Conservation (phyloP, 345 rosid genomes). For the Atalantia buxifolia region DNA sequence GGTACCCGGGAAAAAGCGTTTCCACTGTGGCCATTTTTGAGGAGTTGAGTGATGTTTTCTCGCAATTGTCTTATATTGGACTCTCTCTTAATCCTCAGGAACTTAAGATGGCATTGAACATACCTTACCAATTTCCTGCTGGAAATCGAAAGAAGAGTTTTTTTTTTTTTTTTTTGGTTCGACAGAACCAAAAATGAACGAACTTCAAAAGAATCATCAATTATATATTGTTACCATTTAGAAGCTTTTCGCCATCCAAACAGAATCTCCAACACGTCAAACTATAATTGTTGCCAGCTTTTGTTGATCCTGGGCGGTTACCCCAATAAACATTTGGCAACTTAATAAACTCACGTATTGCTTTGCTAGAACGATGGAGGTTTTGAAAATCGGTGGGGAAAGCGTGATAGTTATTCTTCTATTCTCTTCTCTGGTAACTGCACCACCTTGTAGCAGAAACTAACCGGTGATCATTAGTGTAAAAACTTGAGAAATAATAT, state of each 20-base stretch:
- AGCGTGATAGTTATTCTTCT: background rate
- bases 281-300: background rate
- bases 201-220: background rate
- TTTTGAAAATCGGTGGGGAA: background rate
- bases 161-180: background rate
- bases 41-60: constrained; percentile 20
- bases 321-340: background rate
- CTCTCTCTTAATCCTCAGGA: constrained; percentile 17
- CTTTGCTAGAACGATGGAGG: background rate
- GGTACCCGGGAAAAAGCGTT: constrained; percentile 17
- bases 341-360: background rate
- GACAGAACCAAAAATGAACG: background rate
- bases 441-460: background rate
- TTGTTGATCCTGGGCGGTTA: background rate
- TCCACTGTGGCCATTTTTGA: constrained; percentile 9
- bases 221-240: constrained; percentile 13
- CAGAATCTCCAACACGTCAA: constrained; percentile 12
- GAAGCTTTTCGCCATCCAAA: constrained; percentile 26
- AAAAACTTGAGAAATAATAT: background rate
- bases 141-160: background rate
- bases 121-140: constrained; percentile 20
- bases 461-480: background rate
- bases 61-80: constrained; percentile 16
- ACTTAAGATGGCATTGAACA: constrained; percentile 21
- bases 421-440: background rate